Percentiles rank a stretch among this genome's conserved stretches.
Evolutionary conservation across 768 basidiomycete genomes (phyloP).

Genomic region (Suillus plorans): DNA sequence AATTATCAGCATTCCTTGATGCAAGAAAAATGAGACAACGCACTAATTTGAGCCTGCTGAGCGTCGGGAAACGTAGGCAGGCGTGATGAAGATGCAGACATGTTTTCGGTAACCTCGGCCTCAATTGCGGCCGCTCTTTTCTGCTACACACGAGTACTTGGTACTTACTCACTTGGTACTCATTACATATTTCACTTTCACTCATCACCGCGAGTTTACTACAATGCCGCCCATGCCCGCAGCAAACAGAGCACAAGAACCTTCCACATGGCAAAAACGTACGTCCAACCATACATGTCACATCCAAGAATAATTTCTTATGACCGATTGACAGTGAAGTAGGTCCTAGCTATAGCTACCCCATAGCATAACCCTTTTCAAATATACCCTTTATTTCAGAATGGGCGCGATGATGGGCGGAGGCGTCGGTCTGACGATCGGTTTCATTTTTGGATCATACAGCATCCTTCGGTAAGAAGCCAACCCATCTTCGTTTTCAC

Average conservation of each 20-base stretch:
- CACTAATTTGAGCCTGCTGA: conserved; percentile 86
- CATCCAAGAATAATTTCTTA: not conserved
- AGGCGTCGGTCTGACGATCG: conserved; percentile 93
- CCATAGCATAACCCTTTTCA: conserved; percentile 9
- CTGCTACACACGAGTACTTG: not conserved
- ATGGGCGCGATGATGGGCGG: conserved; percentile 94
- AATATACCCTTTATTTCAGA: conserved; percentile 38
- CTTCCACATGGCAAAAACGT: conserved; percentile 79
- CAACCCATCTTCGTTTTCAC: conserved; percentile 2
- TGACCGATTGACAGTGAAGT: conserved; percentile 56
- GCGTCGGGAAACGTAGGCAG: conserved; percentile 65
- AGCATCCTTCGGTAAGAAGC: conserved; percentile 80
- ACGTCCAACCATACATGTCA: conserved; percentile 21
- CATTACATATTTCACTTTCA: not conserved
- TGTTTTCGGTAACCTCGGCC: not conserved
- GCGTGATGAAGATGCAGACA: conserved; percentile 12
- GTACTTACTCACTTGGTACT: not conserved
- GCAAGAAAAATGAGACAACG: conserved; percentile 27
- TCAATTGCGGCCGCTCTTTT: conserved; percentile 2
- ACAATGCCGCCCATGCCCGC: conserved; percentile 20
- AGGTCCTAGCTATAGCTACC: conserved; percentile 21
- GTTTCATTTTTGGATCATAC: conserved; percentile 95
- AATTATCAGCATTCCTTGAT: conserved; percentile 13
- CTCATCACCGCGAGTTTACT: not conserved
- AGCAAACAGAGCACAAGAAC: conserved; percentile 44